These are phyloP conservation scores for Sugiyamaella neomexicana DNA, from an alignment of 1,139 yeast genomes.

Conservation along the genomic window DNA sequence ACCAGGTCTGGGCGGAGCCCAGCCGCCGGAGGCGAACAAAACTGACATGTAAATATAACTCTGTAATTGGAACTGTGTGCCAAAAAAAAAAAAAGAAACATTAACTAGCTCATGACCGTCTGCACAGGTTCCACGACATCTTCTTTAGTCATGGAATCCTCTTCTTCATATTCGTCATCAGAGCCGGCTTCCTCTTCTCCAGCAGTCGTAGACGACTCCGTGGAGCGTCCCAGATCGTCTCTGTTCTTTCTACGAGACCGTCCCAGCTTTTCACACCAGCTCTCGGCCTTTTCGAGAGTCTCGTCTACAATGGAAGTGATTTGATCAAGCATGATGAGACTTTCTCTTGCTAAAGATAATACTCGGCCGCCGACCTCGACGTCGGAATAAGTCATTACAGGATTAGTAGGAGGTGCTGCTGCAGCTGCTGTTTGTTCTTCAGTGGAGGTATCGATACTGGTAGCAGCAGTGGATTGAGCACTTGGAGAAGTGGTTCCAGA, in stretches of 20 bases:
- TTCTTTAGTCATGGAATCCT: slow-evolving; percentile 7
- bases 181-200: slow-evolving; percentile 15
- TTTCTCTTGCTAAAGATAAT: slow-evolving; percentile 80
- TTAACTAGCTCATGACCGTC: neutral
- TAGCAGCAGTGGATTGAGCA: slow-evolving; percentile 11
- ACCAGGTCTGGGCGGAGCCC: neutral
- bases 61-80: neutral
- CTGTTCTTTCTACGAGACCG: slow-evolving; percentile 4
- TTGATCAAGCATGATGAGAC: slow-evolving; percentile 81
- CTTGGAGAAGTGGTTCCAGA: slow-evolving; percentile 9
- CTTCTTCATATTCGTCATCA: slow-evolving; percentile 13
- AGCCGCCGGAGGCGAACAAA: neutral
- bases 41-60: neutral
- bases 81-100: neutral
- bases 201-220: neutral
- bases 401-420: slow-evolving; percentile 10
- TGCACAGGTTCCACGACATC: slow-evolving; percentile 1
- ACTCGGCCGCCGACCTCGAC: slow-evolving; percentile 64
- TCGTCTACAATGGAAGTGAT: slow-evolving; percentile 82
- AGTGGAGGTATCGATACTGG: neutral
- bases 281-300: slow-evolving; percentile 78
- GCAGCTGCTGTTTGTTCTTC: slow-evolving; percentile 4
- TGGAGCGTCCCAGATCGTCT: neutral
- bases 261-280: slow-evolving; percentile 53
- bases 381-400: slow-evolving; percentile 32